Evolutionary conservation across 2,329 filamentous ascomycete genomes (phyloP), one percentile per base, ranked within the genome.

Genomic region (Dendrostoma leiphaemia): DNA sequence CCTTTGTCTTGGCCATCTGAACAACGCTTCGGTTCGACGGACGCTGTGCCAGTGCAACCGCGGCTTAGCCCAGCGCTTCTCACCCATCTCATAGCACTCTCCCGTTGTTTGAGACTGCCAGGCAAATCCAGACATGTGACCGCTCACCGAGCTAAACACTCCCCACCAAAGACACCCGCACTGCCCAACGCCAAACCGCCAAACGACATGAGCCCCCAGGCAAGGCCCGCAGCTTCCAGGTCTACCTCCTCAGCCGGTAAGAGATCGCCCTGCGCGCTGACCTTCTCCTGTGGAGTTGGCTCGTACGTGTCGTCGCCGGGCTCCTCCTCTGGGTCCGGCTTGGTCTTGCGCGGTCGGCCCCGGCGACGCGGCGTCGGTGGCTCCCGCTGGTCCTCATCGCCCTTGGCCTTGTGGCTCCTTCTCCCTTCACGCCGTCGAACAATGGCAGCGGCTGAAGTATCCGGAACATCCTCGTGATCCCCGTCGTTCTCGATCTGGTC

Each of bases 151-250:
- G 73, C 69, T 54, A 72, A 63, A 49, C 72, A 76, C 66, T 80
- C 76, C 1, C 68, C 76, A 3, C 76, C 77, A 61, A 74, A 75
- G 3, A 79, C 74, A 12, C 72, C 74, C 13, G 75, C 70, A 54
- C 69, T 72, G 9, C 74, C 76, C 37, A 68, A 63, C 3, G 75
- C 76, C 23, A 80, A 62, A 2, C 77, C 77, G 1, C 72, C 73
- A 13, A 76, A 49, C 15, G 68, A 69, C 12, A 71, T 69, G 44
- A 80, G 59, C 2, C 74, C 75, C 76, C 76, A 80, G 4, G 71
- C 66, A 23, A 80, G 64, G 6, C 76, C 71, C 2, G 72, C 73
- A 9, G 72, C 66, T 58, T 81, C 77, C 72, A 74, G 74, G 57
- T 78, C 76, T 29, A 73, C 63, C 10, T 72, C 74, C 10, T 67